Evolutionary conservation across 108 stramenopile genomes (phyloP).

Genomic region (Skeletonema marinoi): DNA sequence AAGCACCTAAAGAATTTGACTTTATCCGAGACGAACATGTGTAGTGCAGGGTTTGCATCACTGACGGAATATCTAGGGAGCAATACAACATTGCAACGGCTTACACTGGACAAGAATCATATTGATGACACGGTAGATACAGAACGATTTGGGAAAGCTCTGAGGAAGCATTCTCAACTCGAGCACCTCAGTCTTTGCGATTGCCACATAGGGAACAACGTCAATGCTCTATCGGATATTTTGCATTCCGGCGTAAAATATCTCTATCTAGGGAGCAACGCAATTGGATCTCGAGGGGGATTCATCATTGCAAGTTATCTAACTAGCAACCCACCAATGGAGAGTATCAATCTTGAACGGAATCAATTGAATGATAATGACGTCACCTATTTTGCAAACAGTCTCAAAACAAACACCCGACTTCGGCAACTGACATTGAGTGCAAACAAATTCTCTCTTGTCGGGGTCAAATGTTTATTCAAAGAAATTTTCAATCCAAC

Average conservation of each 20-base stretch:
- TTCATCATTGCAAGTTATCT: slow-evolving; percentile 1
- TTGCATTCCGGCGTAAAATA: not conserved
- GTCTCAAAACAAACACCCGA: not conserved
- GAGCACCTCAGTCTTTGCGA: slow-evolving; percentile 1
- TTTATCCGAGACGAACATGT: not conserved
- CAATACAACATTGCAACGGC: not conserved
- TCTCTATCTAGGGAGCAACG: not conserved
- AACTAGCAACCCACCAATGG: not conserved
- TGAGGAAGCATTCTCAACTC: not conserved
- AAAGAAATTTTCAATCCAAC: not conserved
- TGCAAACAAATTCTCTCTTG: not conserved
- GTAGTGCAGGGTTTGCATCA: not conserved
- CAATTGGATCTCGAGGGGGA: not conserved
- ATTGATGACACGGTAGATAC: not conserved
- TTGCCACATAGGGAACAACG: slow-evolving; percentile 1
- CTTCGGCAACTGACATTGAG: not conserved
- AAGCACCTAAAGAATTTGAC: not conserved
- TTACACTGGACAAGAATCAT: not conserved
- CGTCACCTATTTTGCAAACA: not conserved
- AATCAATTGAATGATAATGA: slow-evolving; percentile 7
- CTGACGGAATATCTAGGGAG: not conserved
- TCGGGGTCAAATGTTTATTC: not conserved
- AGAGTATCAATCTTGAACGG: not conserved
- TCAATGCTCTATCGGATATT: not conserved
- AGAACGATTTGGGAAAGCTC: not conserved